phyloP scores from a whole-genome alignment of 2,329 filamentous ascomycete genomes.

The Dothistroma pini region DNA sequence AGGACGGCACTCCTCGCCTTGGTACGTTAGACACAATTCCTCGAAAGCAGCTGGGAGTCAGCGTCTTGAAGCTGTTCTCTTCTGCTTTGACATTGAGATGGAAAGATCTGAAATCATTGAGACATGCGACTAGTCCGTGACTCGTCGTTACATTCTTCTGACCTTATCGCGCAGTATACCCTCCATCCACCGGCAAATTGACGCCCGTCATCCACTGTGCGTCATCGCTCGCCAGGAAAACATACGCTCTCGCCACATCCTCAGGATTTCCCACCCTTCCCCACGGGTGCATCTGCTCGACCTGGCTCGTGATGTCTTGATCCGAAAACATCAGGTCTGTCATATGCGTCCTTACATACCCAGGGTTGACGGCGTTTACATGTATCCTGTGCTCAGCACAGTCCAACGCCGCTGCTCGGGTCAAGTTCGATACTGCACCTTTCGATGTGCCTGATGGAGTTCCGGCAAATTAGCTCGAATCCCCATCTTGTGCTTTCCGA shows the following conservation, averaged over 20 bases:
- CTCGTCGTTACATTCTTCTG: too few species aligned
- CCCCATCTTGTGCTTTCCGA: conserved; percentile 36
- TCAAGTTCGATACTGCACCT: conserved; percentile 22
- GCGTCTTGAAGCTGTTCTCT: too few species aligned
- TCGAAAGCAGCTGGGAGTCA: too few species aligned
- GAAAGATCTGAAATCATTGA: too few species aligned
- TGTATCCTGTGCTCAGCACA: conserved; percentile 20
- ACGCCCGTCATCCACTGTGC: conserved; percentile 23
- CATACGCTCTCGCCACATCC: conserved; percentile 23
- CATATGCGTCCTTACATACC: conserved; percentile 19
- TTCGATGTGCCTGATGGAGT: conserved; percentile 19
- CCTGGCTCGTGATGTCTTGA: not conserved
- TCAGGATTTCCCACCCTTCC: conserved; percentile 17
- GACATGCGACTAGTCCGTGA: too few species aligned
- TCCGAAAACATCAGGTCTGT: conserved; percentile 16
- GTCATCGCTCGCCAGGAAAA: conserved; percentile 25
- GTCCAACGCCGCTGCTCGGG: conserved; percentile 20
- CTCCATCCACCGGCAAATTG: conserved; percentile 21
- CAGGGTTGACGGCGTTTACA: conserved; percentile 21
- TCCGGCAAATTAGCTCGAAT: conserved; percentile 3
- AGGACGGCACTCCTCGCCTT: too few species aligned
- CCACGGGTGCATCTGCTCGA: conserved; percentile 17
- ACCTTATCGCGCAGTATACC: conserved; percentile 12
- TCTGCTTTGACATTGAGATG: too few species aligned
- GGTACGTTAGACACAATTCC: too few species aligned